Percentiles rank a stretch among this genome's conserved stretches.
Evolutionary conservation across 805 yeast genomes (phyloP).

Genomic region (Komagataella pseudopastoris): DNA sequence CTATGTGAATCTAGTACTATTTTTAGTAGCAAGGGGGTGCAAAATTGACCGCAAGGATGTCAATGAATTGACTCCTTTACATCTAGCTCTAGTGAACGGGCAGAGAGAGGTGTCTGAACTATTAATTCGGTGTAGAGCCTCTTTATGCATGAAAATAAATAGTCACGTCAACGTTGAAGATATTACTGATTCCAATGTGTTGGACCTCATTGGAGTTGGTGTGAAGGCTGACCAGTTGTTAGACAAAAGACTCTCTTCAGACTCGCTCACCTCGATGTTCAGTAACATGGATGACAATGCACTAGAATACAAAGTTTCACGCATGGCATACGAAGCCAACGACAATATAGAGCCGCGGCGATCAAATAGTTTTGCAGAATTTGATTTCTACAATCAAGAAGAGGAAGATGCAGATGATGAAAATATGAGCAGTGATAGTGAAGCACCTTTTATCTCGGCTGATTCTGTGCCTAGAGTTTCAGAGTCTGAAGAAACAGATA

Average conservation of each 20-base stretch:
- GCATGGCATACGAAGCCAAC: conserved; percentile 2
- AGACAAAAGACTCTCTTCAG: conserved; percentile 13
- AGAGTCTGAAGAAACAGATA: not conserved
- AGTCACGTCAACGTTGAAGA: conserved; percentile 32
- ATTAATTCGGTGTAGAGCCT: conserved; percentile 53
- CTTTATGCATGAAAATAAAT: conserved; percentile 33
- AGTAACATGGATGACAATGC: conserved; percentile 10
- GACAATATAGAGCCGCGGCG: not conserved
- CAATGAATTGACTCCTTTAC: conserved; percentile 79
- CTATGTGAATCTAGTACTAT: conserved; percentile 44
- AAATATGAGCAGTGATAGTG: conserved; percentile 8
- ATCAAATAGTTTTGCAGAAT: not conserved
- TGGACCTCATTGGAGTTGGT: conserved; percentile 16
- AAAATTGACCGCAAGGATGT: conserved; percentile 61
- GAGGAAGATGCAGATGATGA: conserved; percentile 4
- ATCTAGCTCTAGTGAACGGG: conserved; percentile 72
- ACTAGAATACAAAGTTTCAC: conserved; percentile 10
- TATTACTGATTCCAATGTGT: conserved; percentile 24
- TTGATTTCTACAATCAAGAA: conserved; percentile 1
- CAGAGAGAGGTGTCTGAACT: conserved; percentile 50
- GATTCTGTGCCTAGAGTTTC: not conserved
- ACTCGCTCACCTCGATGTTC: conserved; percentile 11
- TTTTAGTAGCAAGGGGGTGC: conserved; percentile 50
- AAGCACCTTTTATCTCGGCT: not conserved
- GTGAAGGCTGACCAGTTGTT: not conserved